Conservation (phyloP, 129 eudicot genomes). For the Saussurea involucrata region DNA sequence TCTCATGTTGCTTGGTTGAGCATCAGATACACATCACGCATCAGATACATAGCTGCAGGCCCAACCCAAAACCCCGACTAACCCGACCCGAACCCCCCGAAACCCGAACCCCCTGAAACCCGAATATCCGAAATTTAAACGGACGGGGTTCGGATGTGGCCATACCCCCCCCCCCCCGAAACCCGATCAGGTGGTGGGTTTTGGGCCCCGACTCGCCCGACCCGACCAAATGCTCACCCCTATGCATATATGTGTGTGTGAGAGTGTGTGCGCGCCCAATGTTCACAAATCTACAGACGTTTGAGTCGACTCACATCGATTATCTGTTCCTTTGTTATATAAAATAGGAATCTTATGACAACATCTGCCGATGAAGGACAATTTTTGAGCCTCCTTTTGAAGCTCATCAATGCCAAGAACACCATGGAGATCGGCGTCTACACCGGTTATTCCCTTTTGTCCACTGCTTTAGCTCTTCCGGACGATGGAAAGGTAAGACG, state of each 20-base stretch:
- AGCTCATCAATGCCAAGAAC: constrained; percentile 17
- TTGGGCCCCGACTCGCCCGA: too few relatives aligned
- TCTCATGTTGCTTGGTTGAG: too few relatives aligned
- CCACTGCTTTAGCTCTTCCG: constrained; percentile 36
- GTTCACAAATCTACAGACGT: background rate
- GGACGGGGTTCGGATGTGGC: too few relatives aligned
- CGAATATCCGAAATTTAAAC: too few relatives aligned
- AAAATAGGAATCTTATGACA: constrained; percentile 29
- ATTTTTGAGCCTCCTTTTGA: constrained; percentile 25
- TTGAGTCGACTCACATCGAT: background rate
- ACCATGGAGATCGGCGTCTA: background rate
- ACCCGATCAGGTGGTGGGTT: too few relatives aligned
- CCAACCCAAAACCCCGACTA: too few relatives aligned
- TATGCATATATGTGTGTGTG: background rate
- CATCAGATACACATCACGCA: too few relatives aligned
- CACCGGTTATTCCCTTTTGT: constrained; percentile 35
- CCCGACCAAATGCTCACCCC: too few relatives aligned
- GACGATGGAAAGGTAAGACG: constrained; percentile 27
- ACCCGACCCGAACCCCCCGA: too few relatives aligned
- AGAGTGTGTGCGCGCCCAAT: background rate
- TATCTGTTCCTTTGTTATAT: background rate
- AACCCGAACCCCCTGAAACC: too few relatives aligned
- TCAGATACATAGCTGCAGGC: too few relatives aligned
- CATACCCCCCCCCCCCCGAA: too few relatives aligned
- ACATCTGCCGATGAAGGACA: constrained; percentile 40